Evolutionary conservation across 768 basidiomycete species (phyloP), one percentile per base, ranked within the genome.

Genomic region (Pulveroboletus sp.): DNA sequence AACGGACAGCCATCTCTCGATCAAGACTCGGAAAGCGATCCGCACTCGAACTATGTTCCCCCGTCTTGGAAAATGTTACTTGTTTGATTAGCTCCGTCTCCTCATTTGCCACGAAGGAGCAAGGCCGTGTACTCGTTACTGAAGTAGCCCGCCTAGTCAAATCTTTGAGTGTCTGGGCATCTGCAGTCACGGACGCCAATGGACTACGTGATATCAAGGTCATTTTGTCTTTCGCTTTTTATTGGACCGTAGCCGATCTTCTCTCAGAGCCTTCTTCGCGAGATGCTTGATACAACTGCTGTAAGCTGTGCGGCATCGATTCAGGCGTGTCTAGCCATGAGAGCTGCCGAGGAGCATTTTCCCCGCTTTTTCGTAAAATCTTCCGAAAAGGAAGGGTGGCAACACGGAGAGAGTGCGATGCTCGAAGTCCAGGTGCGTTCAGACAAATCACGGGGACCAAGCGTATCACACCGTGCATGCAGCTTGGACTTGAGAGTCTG

Each of bases 351-450:
- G 56, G 28, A 47, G 8, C 60, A 66, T 43, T 80, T 74, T 54
- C 77, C 83, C 8, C 71, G 76, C 14, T 65, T 77, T 27, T 71
- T 73, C 1, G 47, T 73, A 21, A 60, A 63, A 38, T 69, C 73
- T 4, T 54, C 63, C 14, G 50, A 65, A 13, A 47, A 57, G 38
- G 47, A 63, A 11, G 69, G 58, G 1, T 78, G 74, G 73, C 61
- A 76, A 57, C 66, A 59, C 1, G 80, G 75, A 10, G 69, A 74
- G 39, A 53, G 59, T 26, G 67, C 63, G 1, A 66, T 80, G 32
- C 48, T 39, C 7, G 51, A 66, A 27, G 67, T 71, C 8, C 58
- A 76, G 51, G 82, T 81, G 54, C 50, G 76, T 67, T 11, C 44
- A 6, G 24, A 13, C 30, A 18, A 24, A 46, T 36, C 27, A 24